Percentiles rank a stretch among this genome's conserved stretches.
These are phyloP conservation scores for Withania somnifera DNA, from an alignment of 305 asterid genomes.

Conservation along the genomic window DNA sequence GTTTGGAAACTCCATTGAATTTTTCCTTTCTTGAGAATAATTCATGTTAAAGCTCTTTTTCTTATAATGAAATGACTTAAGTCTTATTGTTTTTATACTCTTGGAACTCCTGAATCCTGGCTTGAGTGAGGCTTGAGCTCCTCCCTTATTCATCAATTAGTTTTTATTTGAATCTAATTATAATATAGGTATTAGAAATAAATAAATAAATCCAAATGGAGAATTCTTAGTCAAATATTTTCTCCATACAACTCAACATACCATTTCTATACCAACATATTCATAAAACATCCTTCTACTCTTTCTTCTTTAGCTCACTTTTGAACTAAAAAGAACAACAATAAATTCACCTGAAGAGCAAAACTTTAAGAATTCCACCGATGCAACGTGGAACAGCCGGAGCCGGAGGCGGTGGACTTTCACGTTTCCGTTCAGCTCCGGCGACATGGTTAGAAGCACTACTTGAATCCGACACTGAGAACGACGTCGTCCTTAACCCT, in stretches of 20 bases:
- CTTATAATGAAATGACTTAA: too few species aligned
- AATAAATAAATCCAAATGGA: not conserved
- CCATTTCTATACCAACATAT: not conserved
- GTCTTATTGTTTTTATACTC: too few species aligned
- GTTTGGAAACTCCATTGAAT: too few species aligned
- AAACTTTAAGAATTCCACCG: constrained; percentile 5
- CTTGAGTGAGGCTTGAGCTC: too few species aligned
- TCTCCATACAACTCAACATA: not conserved
- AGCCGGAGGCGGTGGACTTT: constrained; percentile 37
- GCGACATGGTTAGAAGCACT: constrained; percentile 85
- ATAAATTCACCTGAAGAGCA: not conserved
- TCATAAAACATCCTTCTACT: not conserved
- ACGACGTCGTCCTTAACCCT: constrained; percentile 36
- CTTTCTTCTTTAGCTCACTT: not conserved
- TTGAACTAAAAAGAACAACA: not conserved
- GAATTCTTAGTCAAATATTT: not conserved
- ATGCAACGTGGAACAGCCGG: constrained; percentile 59
- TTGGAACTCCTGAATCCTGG: too few species aligned
- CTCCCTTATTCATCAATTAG: too few species aligned
- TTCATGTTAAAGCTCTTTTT: too few species aligned
- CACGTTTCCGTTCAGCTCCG: constrained; percentile 81
- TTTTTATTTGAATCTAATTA: too few species aligned
- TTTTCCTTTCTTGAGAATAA: too few species aligned
- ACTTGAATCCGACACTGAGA: constrained; percentile 63
- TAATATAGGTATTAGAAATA: too few species aligned